These are phyloP conservation scores for Nitzschia sp. DNA, from an alignment of 108 stramenopile genomes.

Conservation along the genomic window DNA sequence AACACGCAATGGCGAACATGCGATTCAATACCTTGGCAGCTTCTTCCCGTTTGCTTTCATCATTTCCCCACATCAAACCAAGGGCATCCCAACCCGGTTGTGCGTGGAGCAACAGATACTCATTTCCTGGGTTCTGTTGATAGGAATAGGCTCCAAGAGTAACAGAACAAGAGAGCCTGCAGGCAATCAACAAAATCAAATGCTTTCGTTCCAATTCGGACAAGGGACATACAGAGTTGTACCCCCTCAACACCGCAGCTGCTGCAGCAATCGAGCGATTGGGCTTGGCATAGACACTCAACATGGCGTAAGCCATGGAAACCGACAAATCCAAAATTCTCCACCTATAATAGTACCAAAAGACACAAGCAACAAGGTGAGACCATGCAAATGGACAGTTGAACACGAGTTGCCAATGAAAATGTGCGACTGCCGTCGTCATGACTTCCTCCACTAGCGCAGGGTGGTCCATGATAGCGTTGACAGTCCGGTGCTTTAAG, in stretches of 20 bases:
- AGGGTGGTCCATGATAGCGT: constrained; percentile 83
- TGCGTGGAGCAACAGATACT: constrained; percentile 83
- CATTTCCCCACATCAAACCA: constrained; percentile 69
- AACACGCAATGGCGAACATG: constrained; percentile 63
- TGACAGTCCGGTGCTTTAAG: constrained; percentile 90
- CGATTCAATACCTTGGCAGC: constrained; percentile 40
- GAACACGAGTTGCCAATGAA: not conserved
- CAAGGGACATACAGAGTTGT: constrained; percentile 59
- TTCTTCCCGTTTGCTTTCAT: constrained; percentile 34
- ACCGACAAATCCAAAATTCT: constrained; percentile 76
- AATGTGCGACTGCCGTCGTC: constrained; percentile 85
- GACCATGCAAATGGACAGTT: not conserved
- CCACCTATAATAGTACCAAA: constrained; percentile 55
- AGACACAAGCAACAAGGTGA: constrained; percentile 14
- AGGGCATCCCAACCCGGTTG: constrained; percentile 84
- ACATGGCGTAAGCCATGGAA: constrained; percentile 84
- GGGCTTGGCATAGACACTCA: constrained; percentile 71
- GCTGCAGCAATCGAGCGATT: constrained; percentile 71
- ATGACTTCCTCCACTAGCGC: constrained; percentile 51
- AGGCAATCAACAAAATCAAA: constrained; percentile 69
- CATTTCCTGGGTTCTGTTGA: constrained; percentile 76
- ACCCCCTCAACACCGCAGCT: constrained; percentile 77
- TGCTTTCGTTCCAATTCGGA: constrained; percentile 64
- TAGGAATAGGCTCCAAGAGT: constrained; percentile 81
- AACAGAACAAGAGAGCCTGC: constrained; percentile 74